A percentile compares a stretch with the other conserved stretches of the same genome.
Evolutionary conservation across 1,139 yeast genomes (phyloP).

Genomic region (Saccharomyces hybrid): DNA sequence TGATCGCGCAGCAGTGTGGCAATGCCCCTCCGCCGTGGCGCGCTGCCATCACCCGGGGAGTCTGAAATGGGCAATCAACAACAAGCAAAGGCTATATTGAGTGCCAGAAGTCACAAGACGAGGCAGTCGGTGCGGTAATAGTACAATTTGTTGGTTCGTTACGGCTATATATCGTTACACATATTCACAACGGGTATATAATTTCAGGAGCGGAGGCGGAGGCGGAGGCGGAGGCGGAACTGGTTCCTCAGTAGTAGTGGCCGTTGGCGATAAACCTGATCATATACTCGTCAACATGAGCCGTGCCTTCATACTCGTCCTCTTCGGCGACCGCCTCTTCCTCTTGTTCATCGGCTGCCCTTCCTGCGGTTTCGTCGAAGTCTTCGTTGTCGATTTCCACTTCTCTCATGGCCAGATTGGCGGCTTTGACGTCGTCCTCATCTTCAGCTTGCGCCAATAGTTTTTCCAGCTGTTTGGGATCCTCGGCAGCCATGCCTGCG

Average conservation of each 20-base stretch:
- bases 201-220: neutral
- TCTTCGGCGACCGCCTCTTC: slow-evolving; percentile 6
- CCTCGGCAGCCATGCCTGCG: slow-evolving; percentile 26
- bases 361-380: slow-evolving; percentile 43
- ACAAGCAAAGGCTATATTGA: neutral
- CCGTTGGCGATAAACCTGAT: slow-evolving; percentile 83
- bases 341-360: slow-evolving; percentile 18
- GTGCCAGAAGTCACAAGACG: neutral
- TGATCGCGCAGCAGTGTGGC: neutral
- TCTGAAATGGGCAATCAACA: neutral
- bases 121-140: neutral
- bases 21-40: neutral
- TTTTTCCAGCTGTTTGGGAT: slow-evolving; percentile 46
- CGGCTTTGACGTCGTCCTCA: slow-evolving; percentile 91
- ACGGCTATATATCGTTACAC: neutral
- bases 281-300: slow-evolving; percentile 96
- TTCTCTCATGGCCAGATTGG: slow-evolving; percentile 81
- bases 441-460: slow-evolving; percentile 92
- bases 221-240: neutral
- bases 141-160: neutral
- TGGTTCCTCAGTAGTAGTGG: slow-evolving; percentile 38
- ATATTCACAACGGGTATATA: neutral
- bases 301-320: slow-evolving; percentile 70
- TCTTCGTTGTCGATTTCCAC: slow-evolving; percentile 81
- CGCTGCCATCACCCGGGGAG: neutral